Conservation (phyloP, 441 rosid species). For the Theobroma grandiflorum region DNA sequence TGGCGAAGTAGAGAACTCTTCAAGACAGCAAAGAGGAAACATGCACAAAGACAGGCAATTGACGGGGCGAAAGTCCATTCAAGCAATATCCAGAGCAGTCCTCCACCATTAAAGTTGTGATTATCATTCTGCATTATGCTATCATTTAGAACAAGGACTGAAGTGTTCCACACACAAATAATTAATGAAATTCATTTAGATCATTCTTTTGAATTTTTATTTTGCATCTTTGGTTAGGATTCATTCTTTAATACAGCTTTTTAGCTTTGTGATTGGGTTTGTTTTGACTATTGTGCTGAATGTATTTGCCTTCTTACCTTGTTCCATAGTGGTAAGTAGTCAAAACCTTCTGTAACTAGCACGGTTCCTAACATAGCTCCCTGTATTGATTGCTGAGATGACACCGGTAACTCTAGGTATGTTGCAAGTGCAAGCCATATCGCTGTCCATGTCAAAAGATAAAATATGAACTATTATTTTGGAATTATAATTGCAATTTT, state of each 20-base stretch:
- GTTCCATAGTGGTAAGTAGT: conserved; percentile 37
- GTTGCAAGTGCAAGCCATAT: conserved; percentile 46
- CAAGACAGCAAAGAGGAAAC: conserved; percentile 26
- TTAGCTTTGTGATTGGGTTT: too few species aligned
- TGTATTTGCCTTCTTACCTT: conserved; percentile 26
- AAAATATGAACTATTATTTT: background rate
- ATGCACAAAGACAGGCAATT: conserved; percentile 32
- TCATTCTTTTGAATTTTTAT: background rate
- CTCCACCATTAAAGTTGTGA: conserved; percentile 38
- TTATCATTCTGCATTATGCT: conserved; percentile 35
- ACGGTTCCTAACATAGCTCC: conserved; percentile 40
- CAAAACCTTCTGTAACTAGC: conserved; percentile 35
- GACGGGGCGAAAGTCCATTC: conserved; percentile 41
- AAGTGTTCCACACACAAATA: background rate
- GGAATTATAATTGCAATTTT: background rate
- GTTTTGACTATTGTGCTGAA: too few species aligned
- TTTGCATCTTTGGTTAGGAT: too few species aligned
- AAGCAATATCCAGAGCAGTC: conserved; percentile 38
- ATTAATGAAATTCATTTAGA: background rate
- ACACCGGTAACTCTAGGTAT: conserved; percentile 42
- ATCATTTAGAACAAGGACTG: background rate
- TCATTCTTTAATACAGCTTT: too few species aligned
- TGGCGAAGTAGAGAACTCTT: conserved; percentile 33
- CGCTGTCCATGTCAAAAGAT: conserved; percentile 30
- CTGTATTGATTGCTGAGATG: conserved; percentile 39